phyloP scores from a whole-genome alignment of 306 rosid species.

The Sindora glabra region DNA sequence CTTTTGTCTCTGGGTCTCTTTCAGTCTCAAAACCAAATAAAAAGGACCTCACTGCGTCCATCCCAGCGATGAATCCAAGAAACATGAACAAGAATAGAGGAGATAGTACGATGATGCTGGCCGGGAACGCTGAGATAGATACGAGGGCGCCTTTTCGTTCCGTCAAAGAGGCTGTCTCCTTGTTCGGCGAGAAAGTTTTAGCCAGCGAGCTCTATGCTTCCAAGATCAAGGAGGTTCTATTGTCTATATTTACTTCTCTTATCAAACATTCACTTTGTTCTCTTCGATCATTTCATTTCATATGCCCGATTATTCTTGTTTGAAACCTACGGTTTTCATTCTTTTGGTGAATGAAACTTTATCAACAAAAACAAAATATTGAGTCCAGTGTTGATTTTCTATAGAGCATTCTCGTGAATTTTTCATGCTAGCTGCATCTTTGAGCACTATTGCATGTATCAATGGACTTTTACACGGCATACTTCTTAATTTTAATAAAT shows the following conservation, averaged over 20 bases:
- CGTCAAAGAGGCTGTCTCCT: slow-evolving; percentile 77
- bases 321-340: too few relatives aligned
- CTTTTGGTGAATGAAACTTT: too few relatives aligned
- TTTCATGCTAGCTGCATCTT: too few relatives aligned
- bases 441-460: too few relatives aligned
- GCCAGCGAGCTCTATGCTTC: slow-evolving; percentile 59
- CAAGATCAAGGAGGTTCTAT: slow-evolving; percentile 60
- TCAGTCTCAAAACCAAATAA: not conserved
- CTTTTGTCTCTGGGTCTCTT: not conserved
- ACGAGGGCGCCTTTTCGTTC: slow-evolving; percentile 72
- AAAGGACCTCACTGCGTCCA: not conserved
- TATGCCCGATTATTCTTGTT: too few relatives aligned
- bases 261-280: not conserved
- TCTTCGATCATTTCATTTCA: too few relatives aligned
- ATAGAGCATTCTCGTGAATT: too few relatives aligned
- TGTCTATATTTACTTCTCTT: not conserved
- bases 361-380: too few relatives aligned
- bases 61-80: not conserved
- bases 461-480: too few relatives aligned
- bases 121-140: slow-evolving; percentile 69
- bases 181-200: slow-evolving; percentile 73
- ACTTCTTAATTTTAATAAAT: too few relatives aligned
- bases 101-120: slow-evolving; percentile 22
- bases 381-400: too few relatives aligned
- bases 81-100: slow-evolving; percentile 26